Evolutionary conservation across 805 yeast species (phyloP).

Genomic region (Blastobotrys parvus): DNA sequence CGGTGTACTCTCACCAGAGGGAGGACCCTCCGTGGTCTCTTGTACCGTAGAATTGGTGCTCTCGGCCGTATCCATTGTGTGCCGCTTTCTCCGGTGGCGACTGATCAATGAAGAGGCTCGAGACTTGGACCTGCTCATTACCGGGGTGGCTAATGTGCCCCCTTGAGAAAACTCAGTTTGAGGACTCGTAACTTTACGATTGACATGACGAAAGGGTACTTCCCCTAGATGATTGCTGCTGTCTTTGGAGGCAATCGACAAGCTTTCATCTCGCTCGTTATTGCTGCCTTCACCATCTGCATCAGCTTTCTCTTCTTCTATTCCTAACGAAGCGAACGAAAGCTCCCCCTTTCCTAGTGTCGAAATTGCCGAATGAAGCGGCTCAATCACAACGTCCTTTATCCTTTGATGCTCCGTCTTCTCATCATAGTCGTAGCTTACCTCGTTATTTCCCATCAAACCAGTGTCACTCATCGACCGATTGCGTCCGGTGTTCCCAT

Average conservation of each 20-base stretch:
- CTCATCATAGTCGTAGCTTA: neutral
- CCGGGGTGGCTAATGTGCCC: constrained; percentile 2
- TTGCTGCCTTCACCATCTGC: neutral
- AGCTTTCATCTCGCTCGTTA: neutral
- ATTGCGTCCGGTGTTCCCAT: neutral
- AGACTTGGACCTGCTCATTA: constrained; percentile 2
- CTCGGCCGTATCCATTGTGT: neutral
- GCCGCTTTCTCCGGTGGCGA: neutral
- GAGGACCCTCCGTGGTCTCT: neutral
- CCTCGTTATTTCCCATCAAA: neutral
- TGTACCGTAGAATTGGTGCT: neutral
- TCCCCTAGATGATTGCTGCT: neutral
- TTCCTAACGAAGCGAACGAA: constrained; percentile 22
- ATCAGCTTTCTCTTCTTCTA: constrained; percentile 3
- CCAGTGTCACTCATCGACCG: neutral
- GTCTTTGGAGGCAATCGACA: neutral
- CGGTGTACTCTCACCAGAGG: neutral
- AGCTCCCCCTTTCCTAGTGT: constrained; percentile 29
- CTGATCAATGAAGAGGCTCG: constrained; percentile 1
- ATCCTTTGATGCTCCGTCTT: constrained; percentile 1
- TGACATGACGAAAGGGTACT: no score
- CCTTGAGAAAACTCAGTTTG: constrained; percentile 2
- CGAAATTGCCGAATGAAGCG: constrained; percentile 18
- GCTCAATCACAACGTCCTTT: constrained; percentile 16
- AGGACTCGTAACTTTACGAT: neutral